A percentile compares a stretch with the other conserved stretches of the same genome.
These are phyloP conservation scores for Bisporella sp. DNA, from an alignment of 2,329 filamentous ascomycete genomes.

Conservation along the genomic window DNA sequence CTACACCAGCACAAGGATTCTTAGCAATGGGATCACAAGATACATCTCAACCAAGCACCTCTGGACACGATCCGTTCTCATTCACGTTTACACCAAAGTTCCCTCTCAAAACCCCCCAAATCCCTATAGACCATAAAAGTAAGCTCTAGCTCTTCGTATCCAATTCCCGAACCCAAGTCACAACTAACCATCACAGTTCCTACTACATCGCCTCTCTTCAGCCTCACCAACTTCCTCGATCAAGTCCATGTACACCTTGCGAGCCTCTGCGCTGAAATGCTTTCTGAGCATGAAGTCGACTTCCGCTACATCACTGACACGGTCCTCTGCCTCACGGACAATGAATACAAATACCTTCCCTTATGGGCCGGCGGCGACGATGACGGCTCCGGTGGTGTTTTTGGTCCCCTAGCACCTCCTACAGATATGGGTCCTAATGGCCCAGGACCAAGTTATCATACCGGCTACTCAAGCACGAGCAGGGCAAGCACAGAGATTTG, in stretches of 20 bases:
- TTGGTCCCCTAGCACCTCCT: slow-evolving; percentile 27
- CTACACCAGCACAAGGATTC: too few relatives aligned
- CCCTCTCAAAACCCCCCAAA: neutral
- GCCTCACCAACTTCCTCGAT: slow-evolving; percentile 3
- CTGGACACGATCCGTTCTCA: neutral
- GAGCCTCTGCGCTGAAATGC: slow-evolving; percentile 1
- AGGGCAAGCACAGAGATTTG: neutral
- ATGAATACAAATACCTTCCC: slow-evolving; percentile 56
- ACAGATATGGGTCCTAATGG: neutral
- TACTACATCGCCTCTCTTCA: slow-evolving; percentile 5
- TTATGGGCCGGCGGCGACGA: slow-evolving; percentile 56
- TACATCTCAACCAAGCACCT: neutral
- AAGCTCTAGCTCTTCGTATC: neutral
- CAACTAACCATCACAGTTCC: neutral
- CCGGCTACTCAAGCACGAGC: neutral
- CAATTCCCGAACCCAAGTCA: neutral
- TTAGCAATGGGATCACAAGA: too few relatives aligned
- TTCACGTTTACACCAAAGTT: neutral
- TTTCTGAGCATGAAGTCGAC: slow-evolving; percentile 4
- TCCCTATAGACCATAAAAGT: neutral
- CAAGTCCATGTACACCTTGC: slow-evolving; percentile 6
- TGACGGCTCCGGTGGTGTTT: slow-evolving; percentile 43
- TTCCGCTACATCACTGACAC: slow-evolving; percentile 27
- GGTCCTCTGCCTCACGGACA: slow-evolving; percentile 44
- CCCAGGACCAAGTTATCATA: neutral